These are phyloP conservation scores for Creolimax fragrantissima DNA, from an alignment of 78 protist genomes.

Conservation along the genomic window DNA sequence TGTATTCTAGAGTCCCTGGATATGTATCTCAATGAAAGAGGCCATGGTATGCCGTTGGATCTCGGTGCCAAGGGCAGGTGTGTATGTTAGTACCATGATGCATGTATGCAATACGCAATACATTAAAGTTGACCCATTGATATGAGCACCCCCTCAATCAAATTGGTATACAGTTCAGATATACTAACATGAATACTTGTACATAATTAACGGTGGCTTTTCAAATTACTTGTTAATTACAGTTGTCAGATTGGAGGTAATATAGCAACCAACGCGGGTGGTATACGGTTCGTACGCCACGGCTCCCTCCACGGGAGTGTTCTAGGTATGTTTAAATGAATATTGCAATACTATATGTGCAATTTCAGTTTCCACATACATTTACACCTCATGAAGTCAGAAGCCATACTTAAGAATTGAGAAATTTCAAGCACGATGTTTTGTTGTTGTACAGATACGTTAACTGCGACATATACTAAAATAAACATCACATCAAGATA, in stretches of 20 bases:
- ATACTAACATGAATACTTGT: neutral
- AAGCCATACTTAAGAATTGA: no score
- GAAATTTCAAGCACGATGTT: no score
- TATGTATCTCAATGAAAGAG: slow-evolving; percentile 29
- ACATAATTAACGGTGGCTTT: no score
- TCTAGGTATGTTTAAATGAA: no score
- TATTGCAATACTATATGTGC: no score
- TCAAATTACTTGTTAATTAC: no score
- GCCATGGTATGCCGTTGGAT: slow-evolving; percentile 80
- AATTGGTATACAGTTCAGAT: neutral
- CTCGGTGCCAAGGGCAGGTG: slow-evolving; percentile 85
- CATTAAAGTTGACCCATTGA: neutral
- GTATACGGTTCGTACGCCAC: slow-evolving; percentile 78
- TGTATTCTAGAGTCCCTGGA: slow-evolving; percentile 64
- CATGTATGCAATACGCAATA: neutral
- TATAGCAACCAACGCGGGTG: slow-evolving; percentile 91
- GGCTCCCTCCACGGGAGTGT: slow-evolving; percentile 77
- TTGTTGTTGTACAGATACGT: no score
- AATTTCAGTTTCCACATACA: no score
- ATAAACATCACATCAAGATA: no score
- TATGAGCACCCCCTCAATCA: neutral
- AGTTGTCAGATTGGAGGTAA: slow-evolving; percentile 91
- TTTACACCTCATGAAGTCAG: no score
- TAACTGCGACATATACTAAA: no score
- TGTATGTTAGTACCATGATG: neutral